Conservation (phyloP, 169 alveolate genomes). For the Plasmodium coatneyi region DNA sequence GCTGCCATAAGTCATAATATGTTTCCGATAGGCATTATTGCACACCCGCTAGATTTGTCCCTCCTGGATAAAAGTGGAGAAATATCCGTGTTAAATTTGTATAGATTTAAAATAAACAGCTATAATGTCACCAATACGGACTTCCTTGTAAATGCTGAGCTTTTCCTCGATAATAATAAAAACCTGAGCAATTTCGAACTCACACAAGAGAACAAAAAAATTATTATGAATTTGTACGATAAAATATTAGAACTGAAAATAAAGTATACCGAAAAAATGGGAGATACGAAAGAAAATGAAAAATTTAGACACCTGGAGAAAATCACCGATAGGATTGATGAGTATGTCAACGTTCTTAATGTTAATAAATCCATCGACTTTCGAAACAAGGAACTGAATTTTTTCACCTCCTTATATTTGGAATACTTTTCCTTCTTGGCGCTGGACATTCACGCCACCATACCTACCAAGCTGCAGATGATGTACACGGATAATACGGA, state of each 20-base stretch:
- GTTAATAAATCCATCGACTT: slow-evolving; percentile 48
- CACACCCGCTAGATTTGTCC: slow-evolving; percentile 66
- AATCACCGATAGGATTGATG: slow-evolving; percentile 59
- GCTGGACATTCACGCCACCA: slow-evolving; percentile 41
- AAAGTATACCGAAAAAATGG: slow-evolving; percentile 49
- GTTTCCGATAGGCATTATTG: slow-evolving; percentile 50
- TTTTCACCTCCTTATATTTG: slow-evolving; percentile 51
- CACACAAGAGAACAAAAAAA: slow-evolving; percentile 64
- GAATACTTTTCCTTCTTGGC: slow-evolving; percentile 59
- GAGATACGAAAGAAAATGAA: slow-evolving; percentile 39
- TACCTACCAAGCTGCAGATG: slow-evolving; percentile 61
- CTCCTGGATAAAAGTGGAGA: slow-evolving; percentile 58
- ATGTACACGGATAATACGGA: slow-evolving; percentile 68
- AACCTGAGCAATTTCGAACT: slow-evolving; percentile 44
- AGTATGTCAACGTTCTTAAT: slow-evolving; percentile 41
- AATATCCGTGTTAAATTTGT: slow-evolving; percentile 71
- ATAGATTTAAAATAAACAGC: slow-evolving; percentile 47
- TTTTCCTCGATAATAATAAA: slow-evolving; percentile 31
- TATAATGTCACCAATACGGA: slow-evolving; percentile 50
- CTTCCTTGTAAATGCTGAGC: slow-evolving; percentile 44
- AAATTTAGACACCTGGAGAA: slow-evolving; percentile 59
- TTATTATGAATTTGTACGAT: slow-evolving; percentile 56
- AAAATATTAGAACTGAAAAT: slow-evolving; percentile 66
- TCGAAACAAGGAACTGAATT: slow-evolving; percentile 7
- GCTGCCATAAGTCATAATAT: slow-evolving; percentile 43